Percentiles rank a stretch among this genome's conserved stretches.
phyloP scores from a whole-genome alignment of 2,329 filamentous ascomycete genomes.

The Leptodontidium sp. region DNA sequence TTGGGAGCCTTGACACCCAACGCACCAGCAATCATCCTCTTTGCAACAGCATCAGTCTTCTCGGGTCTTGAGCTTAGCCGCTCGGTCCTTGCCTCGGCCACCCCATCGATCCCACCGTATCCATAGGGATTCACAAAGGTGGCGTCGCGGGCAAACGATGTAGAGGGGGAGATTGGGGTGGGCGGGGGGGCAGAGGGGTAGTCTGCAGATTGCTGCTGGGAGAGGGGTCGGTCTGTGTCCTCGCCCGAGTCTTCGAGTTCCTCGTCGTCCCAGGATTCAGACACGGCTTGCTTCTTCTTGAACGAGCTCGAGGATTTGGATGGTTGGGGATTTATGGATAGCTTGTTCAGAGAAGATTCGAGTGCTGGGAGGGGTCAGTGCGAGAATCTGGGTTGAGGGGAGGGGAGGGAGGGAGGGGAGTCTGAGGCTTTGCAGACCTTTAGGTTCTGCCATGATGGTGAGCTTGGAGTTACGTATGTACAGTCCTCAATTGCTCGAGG shows the following conservation, averaged over 20 bases:
- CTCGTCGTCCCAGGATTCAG: slow-evolving; percentile 83
- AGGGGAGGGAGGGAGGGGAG: background rate
- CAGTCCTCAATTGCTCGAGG: slow-evolving; percentile 1
- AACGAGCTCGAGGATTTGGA: slow-evolving; percentile 36
- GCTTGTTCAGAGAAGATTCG: slow-evolving; percentile 41
- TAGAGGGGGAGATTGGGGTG: slow-evolving; percentile 68
- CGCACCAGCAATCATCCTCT: slow-evolving; percentile 87
- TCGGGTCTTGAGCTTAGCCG: slow-evolving; percentile 66
- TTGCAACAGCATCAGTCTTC: slow-evolving; percentile 92
- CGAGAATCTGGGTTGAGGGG: background rate
- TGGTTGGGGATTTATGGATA: slow-evolving; percentile 40
- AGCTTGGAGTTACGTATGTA: background rate
- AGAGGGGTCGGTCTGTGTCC: slow-evolving; percentile 41
- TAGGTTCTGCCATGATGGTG: slow-evolving; percentile 36
- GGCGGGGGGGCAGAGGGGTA: slow-evolving; percentile 67
- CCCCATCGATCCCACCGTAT: slow-evolving; percentile 29
- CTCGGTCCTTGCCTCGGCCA: slow-evolving; percentile 29
- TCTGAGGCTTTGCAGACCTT: slow-evolving; percentile 26
- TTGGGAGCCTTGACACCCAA: slow-evolving; percentile 82
- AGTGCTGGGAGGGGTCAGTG: slow-evolving; percentile 38
- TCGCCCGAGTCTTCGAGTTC: slow-evolving; percentile 53
- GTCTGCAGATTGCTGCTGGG: slow-evolving; percentile 42
- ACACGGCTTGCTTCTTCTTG: slow-evolving; percentile 54
- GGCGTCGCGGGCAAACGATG: slow-evolving; percentile 26
- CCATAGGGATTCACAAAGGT: slow-evolving; percentile 40